These are phyloP conservation scores for Kazachstania africana DNA, from an alignment of 805 yeast species.

Conservation along the genomic window DNA sequence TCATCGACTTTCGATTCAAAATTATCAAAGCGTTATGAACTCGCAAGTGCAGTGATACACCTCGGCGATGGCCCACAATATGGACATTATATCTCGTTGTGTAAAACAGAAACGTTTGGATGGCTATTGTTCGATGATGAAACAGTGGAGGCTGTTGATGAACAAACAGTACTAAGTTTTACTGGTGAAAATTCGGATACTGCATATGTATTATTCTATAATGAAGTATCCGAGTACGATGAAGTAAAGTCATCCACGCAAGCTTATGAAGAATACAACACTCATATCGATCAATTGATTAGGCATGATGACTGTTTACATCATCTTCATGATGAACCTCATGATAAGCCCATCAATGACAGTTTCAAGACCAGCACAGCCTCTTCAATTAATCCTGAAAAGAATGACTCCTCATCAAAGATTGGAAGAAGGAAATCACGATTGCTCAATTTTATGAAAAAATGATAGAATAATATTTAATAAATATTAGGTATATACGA, in stretches of 20 bases:
- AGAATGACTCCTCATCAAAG: no score
- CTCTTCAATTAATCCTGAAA: no score
- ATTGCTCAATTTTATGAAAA: conserved; percentile 7
- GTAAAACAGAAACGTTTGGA: conserved; percentile 65
- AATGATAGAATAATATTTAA: background rate
- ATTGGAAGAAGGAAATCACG: conserved; percentile 7
- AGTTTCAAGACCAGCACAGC: background rate
- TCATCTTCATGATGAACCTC: background rate
- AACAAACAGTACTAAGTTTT: conserved; percentile 68
- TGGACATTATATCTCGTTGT: conserved; percentile 86
- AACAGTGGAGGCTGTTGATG: conserved; percentile 79
- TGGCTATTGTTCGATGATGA: conserved; percentile 96
- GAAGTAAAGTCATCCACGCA: background rate
- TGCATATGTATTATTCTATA: conserved; percentile 81
- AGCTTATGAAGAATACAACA: conserved; percentile 4
- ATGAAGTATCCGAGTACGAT: conserved; percentile 35
- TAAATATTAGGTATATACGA: no score
- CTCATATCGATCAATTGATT: conserved; percentile 15
- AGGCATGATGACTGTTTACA: conserved; percentile 14
- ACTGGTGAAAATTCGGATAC: conserved; percentile 87
- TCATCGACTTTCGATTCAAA: conserved; percentile 38
- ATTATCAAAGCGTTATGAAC: conserved; percentile 48
- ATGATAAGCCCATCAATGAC: background rate
- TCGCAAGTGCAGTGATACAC: conserved; percentile 80
- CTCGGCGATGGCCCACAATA: conserved; percentile 97